A percentile compares a stretch with the other conserved stretches of the same genome.
Conservation (phyloP, 2,329 filamentous ascomycete genomes). For the Microcyclospora tardicrescens region DNA sequence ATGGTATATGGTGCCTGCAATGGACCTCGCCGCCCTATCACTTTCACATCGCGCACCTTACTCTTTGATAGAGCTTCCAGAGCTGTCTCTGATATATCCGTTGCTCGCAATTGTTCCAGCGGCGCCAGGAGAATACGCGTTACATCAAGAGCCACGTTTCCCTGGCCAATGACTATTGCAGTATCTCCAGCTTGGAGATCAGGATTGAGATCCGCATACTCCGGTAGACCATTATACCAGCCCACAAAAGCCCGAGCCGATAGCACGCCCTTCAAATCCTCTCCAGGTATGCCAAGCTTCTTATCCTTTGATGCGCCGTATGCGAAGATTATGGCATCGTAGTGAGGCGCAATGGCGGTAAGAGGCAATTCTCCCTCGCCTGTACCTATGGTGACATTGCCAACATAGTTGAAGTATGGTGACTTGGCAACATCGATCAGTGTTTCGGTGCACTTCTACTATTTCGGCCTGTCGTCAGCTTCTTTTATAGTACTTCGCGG, state of each 20-base stretch:
- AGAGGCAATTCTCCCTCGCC: constrained; percentile 45
- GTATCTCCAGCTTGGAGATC: constrained; percentile 64
- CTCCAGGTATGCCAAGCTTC: constrained; percentile 65
- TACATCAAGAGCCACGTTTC: constrained; percentile 91
- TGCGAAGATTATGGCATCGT: constrained; percentile 82
- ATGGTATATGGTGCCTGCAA: constrained; percentile 82
- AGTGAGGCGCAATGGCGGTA: constrained; percentile 58
- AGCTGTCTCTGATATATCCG: constrained; percentile 81
- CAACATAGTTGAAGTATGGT: constrained; percentile 75
- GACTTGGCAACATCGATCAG: constrained; percentile 79
- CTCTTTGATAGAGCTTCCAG: constrained; percentile 60
- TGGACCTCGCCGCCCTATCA: constrained; percentile 82
- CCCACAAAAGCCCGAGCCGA: constrained; percentile 90
- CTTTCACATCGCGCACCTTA: constrained; percentile 62
- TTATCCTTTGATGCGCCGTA: constrained; percentile 84
- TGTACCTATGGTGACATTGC: constrained; percentile 70
- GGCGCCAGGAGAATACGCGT: constrained; percentile 73
- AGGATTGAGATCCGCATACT: constrained; percentile 59
- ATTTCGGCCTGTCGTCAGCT: constrained; percentile 1
- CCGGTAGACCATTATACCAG: constrained; percentile 95
- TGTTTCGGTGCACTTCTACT: constrained; percentile 83
- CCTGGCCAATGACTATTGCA: constrained; percentile 82
- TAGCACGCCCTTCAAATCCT: constrained; percentile 63
- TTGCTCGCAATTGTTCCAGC: constrained; percentile 59
- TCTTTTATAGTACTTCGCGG: too few relatives aligned